A percentile compares a stretch with the other conserved stretches of the same genome.
phyloP scores from a whole-genome alignment of 768 basidiomycete genomes.

The Arthromyces matolae region DNA sequence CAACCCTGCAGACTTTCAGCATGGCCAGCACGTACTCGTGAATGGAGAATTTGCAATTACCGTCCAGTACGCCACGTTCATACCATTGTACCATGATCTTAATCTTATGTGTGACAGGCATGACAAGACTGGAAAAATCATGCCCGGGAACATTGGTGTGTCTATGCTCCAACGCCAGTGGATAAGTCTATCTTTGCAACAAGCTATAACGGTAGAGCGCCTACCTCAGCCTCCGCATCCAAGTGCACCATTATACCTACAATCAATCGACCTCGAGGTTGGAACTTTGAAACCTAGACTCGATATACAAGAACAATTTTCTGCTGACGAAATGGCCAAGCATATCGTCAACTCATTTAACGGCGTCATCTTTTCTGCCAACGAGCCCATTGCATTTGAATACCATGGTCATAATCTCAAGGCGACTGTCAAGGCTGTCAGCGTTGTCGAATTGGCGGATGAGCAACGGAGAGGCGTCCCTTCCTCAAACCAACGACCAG shows the following conservation, averaged over 20 bases:
- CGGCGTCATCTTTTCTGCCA: slow-evolving; percentile 63
- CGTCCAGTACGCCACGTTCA: slow-evolving; percentile 52
- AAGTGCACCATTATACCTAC: slow-evolving; percentile 57
- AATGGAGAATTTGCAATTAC: slow-evolving; percentile 73
- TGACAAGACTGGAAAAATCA: slow-evolving; percentile 71
- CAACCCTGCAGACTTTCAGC: slow-evolving; percentile 68
- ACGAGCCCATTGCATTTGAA: slow-evolving; percentile 78
- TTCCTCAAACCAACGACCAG: slow-evolving; percentile 24
- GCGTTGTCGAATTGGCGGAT: slow-evolving; percentile 57
- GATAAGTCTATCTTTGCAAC: slow-evolving; percentile 78
- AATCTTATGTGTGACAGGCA: slow-evolving; percentile 44
- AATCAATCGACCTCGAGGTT: slow-evolving; percentile 78
- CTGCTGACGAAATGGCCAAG: slow-evolving; percentile 79
- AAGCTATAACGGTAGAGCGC: slow-evolving; percentile 75
- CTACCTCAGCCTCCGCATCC: slow-evolving; percentile 52
- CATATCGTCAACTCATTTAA: slow-evolving; percentile 74
- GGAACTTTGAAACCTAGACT: slow-evolving; percentile 51
- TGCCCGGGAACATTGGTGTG: slow-evolving; percentile 69
- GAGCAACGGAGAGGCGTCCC: slow-evolving; percentile 46
- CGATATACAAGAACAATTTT: slow-evolving; percentile 78
- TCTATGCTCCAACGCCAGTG: slow-evolving; percentile 81
- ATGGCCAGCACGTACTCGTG: slow-evolving; percentile 71
- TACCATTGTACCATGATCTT: background rate
- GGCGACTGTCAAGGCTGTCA: slow-evolving; percentile 58
- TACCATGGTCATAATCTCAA: slow-evolving; percentile 84